These are phyloP conservation scores for Daldinia eschscholtzii DNA, from an alignment of 2,329 filamentous ascomycete species.

Conservation along the genomic window DNA sequence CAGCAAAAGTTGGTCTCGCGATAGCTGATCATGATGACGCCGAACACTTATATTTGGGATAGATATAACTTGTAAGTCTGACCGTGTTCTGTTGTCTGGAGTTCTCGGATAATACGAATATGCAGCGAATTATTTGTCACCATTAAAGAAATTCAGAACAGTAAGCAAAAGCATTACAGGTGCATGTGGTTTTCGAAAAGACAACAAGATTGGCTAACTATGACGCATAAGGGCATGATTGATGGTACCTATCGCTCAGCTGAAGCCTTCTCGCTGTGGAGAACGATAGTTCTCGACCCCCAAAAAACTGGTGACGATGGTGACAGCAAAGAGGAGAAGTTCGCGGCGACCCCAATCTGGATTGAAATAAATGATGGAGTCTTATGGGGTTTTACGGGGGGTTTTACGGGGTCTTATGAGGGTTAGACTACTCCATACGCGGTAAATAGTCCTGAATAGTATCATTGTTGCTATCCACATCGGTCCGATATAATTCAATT, in stretches of 20 bases:
- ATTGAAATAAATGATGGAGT: background rate
- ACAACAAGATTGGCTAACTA: background rate
- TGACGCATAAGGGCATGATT: slow-evolving; percentile 24
- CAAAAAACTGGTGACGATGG: slow-evolving; percentile 19
- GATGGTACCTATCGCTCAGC: slow-evolving; percentile 10
- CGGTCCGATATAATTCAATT: slow-evolving; percentile 35
- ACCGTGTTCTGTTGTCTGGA: background rate
- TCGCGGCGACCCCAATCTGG: slow-evolving; percentile 12
- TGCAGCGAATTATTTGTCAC: background rate
- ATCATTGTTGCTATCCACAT: slow-evolving; percentile 2
- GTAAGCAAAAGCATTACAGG: slow-evolving; percentile 27
- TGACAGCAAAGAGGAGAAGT: background rate
- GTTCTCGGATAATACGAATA: too few relatives aligned
- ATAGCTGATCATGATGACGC: background rate
- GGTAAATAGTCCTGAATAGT: background rate
- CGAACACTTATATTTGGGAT: background rate
- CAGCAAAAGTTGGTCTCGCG: background rate
- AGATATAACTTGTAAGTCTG: background rate
- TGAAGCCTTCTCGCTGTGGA: background rate
- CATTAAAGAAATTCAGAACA: slow-evolving; percentile 13
- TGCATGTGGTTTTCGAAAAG: background rate
- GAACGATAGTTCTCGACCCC: too few relatives aligned
- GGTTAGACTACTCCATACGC: background rate
- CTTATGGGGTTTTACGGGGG: background rate
- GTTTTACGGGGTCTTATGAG: background rate